Conservation (phyloP, 2,329 filamentous ascomycete species). For the Pseudogymnoascus sp. region DNA sequence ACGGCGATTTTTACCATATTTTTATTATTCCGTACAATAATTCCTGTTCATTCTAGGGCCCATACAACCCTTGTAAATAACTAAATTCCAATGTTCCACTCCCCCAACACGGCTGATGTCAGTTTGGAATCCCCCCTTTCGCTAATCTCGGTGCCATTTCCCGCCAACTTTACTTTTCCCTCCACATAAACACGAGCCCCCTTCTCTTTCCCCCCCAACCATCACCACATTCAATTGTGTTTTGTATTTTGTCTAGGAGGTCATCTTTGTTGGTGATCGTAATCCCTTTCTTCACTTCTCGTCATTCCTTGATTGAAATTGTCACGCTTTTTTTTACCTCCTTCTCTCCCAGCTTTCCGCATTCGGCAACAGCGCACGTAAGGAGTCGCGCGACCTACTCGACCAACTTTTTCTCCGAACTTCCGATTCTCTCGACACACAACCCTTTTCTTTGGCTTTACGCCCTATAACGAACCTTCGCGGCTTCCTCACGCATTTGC, state of each 20-base stretch:
- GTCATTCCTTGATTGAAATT: slow-evolving; percentile 34
- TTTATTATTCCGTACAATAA: neutral
- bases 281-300: slow-evolving; percentile 18
- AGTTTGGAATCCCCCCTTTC: slow-evolving; percentile 5
- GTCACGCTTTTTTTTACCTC: slow-evolving; percentile 11
- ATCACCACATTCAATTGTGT: slow-evolving; percentile 17
- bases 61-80: neutral
- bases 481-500: slow-evolving; percentile 1
- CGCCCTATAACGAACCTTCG: slow-evolving; percentile 8
- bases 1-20: neutral
- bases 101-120: neutral
- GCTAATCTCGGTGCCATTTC: neutral
- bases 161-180: slow-evolving; percentile 21
- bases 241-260: slow-evolving; percentile 14
- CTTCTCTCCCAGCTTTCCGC: slow-evolving; percentile 8
- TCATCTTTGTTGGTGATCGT: slow-evolving; percentile 16
- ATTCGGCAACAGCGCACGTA: slow-evolving; percentile 7
- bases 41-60: neutral
- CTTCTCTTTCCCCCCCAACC: slow-evolving; percentile 23
- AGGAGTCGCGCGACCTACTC: slow-evolving; percentile 11
- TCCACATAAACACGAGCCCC: slow-evolving; percentile 24
- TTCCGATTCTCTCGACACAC: slow-evolving; percentile 13
- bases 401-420: slow-evolving; percentile 6
- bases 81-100: neutral
- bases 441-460: slow-evolving; percentile 10